Conservation (phyloP, 2,329 filamentous ascomycete genomes). For the Sporothrix pallida region DNA sequence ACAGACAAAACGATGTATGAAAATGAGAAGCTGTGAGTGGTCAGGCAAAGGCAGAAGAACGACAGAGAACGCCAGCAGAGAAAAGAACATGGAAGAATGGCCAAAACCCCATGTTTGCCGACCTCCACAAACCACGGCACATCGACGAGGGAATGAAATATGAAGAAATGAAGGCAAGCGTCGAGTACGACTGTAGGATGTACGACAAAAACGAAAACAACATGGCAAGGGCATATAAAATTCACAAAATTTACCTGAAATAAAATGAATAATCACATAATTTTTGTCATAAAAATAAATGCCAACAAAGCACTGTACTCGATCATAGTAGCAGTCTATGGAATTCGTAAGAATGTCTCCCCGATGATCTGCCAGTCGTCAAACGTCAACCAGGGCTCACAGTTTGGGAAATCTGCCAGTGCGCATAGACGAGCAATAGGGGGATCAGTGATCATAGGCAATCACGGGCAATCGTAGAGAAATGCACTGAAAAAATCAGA, state of each 20-base stretch:
- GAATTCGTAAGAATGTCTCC: background rate
- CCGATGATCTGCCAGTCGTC: background rate
- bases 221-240: too few relatives aligned
- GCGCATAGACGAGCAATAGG: constrained; percentile 5
- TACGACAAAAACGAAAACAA: too few relatives aligned
- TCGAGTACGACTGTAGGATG: too few relatives aligned
- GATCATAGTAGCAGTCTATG: background rate
- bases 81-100: background rate
- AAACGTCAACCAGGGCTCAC: constrained; percentile 5
- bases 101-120: background rate
- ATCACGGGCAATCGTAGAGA: background rate
- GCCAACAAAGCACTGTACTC: background rate
- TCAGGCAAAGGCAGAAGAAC: too few relatives aligned
- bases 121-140: background rate
- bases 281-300: too few relatives aligned
- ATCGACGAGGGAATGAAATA: background rate
- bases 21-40: too few relatives aligned
- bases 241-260: too few relatives aligned
- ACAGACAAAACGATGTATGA: too few relatives aligned
- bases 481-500: background rate
- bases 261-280: too few relatives aligned
- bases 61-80: too few relatives aligned
- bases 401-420: background rate
- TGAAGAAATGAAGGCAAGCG: background rate
- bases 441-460: background rate